A percentile compares a stretch with the other conserved stretches of the same genome.
Evolutionary conservation across 2,329 filamentous ascomycete species (phyloP).

Genomic region (Pseudogymnoascus sp.): DNA sequence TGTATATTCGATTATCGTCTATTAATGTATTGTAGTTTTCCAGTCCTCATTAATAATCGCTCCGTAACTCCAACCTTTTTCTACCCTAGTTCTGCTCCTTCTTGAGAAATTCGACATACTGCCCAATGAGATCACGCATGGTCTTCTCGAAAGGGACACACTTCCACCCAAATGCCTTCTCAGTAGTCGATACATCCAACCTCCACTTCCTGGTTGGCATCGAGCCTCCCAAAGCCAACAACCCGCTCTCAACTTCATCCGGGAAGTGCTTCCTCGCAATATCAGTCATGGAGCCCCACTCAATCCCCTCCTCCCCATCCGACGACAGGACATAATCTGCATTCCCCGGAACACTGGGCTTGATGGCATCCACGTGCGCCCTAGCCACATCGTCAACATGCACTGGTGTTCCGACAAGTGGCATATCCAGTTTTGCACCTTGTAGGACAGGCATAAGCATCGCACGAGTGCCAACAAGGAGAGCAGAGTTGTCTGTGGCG

Average conservation of each 20-base stretch:
- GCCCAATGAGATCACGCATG: conserved; percentile 29
- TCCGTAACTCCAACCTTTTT: neutral
- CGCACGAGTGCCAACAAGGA: neutral
- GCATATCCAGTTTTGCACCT: neutral
- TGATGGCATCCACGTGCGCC: conserved; percentile 8
- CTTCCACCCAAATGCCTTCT: conserved; percentile 29
- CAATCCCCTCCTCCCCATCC: conserved; percentile 19
- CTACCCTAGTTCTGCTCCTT: neutral
- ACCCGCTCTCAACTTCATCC: conserved; percentile 24
- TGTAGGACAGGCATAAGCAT: neutral
- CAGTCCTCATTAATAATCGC: neutral
- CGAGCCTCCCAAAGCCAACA: conserved; percentile 26
- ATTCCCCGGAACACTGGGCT: neutral
- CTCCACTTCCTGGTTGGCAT: conserved; percentile 26
- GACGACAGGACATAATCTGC: neutral
- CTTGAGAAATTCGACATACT: conserved; percentile 29
- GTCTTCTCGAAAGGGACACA: conserved; percentile 31
- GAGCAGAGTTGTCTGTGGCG: neutral
- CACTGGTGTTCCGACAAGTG: conserved; percentile 2
- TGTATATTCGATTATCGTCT: neutral
- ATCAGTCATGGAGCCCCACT: conserved; percentile 34
- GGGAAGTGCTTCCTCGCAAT: conserved; percentile 31
- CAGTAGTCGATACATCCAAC: conserved; percentile 27
- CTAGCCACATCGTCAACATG: conserved; percentile 9
- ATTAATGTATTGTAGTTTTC: neutral